Conservation (phyloP, 768 basidiomycete species). For the Kwoniella newhampshirensis region DNA sequence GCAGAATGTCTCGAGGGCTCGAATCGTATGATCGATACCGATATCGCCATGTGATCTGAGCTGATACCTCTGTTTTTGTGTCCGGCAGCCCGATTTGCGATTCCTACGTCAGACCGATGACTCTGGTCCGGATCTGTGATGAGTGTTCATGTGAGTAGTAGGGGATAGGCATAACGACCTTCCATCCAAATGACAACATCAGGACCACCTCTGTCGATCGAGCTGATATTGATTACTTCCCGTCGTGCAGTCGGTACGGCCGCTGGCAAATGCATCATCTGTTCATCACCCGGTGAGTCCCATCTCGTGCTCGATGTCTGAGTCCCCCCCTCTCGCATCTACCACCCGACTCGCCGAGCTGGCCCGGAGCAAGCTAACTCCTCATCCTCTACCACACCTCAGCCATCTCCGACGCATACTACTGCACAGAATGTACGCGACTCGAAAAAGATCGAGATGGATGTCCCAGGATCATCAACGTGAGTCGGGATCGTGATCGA, state of each 20-base stretch:
- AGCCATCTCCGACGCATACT: slow-evolving; percentile 99
- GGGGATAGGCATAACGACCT: background rate
- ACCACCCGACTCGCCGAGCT: too few relatives aligned
- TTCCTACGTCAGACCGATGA: slow-evolving; percentile 97
- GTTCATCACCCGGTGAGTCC: slow-evolving; percentile 86
- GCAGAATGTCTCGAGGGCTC: too few relatives aligned
- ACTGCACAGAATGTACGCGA: slow-evolving; percentile 87
- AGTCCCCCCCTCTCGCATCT: too few relatives aligned
- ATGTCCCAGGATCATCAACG: slow-evolving; percentile 72
- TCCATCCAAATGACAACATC: too few relatives aligned
- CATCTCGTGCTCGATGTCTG: background rate
- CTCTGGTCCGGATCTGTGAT: slow-evolving; percentile 95
- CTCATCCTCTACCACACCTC: background rate
- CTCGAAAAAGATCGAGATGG: slow-evolving; percentile 97
- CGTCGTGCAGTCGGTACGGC: slow-evolving; percentile 59
- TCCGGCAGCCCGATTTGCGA: slow-evolving; percentile 96
- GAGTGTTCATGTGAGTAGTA: slow-evolving; percentile 93
- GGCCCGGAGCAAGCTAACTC: too few relatives aligned
- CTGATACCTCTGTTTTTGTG: background rate
- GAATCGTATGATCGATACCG: too few relatives aligned
- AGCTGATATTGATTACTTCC: background rate
- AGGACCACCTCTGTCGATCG: too few relatives aligned
- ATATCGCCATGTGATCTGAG: background rate
- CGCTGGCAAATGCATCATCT: slow-evolving; percentile 96
- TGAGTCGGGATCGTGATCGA: too few relatives aligned